Conservation (phyloP, 108 stramenopile genomes). For the Thalassiosira profunda region DNA sequence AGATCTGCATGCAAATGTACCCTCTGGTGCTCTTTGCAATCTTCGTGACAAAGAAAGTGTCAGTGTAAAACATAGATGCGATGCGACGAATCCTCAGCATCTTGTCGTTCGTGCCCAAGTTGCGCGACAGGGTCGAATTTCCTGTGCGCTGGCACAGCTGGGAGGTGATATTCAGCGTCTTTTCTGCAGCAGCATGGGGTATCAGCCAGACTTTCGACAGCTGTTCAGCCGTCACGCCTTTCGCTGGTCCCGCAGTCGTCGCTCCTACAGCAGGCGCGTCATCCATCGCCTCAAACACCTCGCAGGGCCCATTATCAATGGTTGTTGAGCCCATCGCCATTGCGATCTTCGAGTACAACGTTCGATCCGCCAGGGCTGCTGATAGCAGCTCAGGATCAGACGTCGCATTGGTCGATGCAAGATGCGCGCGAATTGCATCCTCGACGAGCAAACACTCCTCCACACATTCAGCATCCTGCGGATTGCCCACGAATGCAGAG, state of each 20-base stretch:
- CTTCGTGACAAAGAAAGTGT: constrained; percentile 27
- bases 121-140: constrained; percentile 12
- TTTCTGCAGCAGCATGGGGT: constrained; percentile 5
- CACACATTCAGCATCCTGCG: too few relatives aligned
- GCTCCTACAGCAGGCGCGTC: constrained; percentile 19
- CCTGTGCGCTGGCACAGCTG: constrained; percentile 8
- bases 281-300: neutral
- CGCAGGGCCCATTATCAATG: neutral
- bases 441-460: too few relatives aligned
- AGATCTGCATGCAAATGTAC: constrained; percentile 15
- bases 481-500: too few relatives aligned
- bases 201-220: constrained; percentile 45
- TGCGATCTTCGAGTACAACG: too few relatives aligned
- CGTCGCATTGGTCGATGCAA: too few relatives aligned
- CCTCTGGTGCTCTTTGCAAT: constrained; percentile 29
- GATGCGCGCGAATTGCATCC: too few relatives aligned
- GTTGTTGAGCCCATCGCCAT: too few relatives aligned
- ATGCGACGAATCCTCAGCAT: constrained; percentile 32
- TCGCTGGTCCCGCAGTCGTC: neutral
- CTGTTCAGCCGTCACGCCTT: constrained; percentile 25
- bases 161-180: constrained; percentile 20
- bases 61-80: constrained; percentile 31
- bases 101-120: constrained; percentile 31
- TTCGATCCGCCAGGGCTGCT: too few relatives aligned
- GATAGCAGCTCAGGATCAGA: too few relatives aligned